Evolutionary conservation across 805 yeast species (phyloP).

Genomic region (Pichia exigua): DNA sequence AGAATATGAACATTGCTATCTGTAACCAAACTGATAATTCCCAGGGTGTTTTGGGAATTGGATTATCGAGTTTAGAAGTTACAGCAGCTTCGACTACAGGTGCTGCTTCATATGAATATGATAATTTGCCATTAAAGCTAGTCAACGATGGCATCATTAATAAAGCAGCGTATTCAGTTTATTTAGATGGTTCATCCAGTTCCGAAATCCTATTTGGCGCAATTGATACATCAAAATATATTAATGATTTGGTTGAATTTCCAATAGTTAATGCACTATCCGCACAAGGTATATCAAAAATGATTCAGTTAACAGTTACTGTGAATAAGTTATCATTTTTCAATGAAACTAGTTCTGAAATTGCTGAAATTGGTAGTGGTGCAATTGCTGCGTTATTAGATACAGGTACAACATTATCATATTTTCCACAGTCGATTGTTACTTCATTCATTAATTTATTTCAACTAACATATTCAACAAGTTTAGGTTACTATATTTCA

Average conservation of each 20-base stretch:
- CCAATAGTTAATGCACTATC: constrained; percentile 42
- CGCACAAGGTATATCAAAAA: constrained; percentile 26
- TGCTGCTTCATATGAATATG: constrained; percentile 35
- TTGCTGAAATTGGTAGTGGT: constrained; percentile 20
- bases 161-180: constrained; percentile 54
- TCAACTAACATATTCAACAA: constrained; percentile 35
- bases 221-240: constrained; percentile 54
- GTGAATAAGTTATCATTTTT: constrained; percentile 31
- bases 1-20: constrained; percentile 60
- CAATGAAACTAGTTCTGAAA: constrained; percentile 6
- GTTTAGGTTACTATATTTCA: constrained; percentile 38
- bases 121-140: constrained; percentile 60
- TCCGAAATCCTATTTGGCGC: constrained; percentile 71
- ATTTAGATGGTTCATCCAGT: constrained; percentile 38
- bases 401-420: constrained; percentile 49
- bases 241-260: constrained; percentile 41
- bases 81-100: constrained; percentile 27
- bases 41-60: constrained; percentile 69
- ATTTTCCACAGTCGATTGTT: constrained; percentile 32
- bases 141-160: constrained; percentile 49
- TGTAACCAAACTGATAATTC: constrained; percentile 58
- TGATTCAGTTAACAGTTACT: constrained; percentile 44
- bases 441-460: constrained; percentile 23
- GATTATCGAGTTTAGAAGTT: constrained; percentile 60
- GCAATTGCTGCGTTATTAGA: constrained; percentile 40